Percentiles rank a stretch among this genome's conserved stretches.
phyloP scores from a whole-genome alignment of 352 stramenopile species.

The Phytophthora fragariae region DNA sequence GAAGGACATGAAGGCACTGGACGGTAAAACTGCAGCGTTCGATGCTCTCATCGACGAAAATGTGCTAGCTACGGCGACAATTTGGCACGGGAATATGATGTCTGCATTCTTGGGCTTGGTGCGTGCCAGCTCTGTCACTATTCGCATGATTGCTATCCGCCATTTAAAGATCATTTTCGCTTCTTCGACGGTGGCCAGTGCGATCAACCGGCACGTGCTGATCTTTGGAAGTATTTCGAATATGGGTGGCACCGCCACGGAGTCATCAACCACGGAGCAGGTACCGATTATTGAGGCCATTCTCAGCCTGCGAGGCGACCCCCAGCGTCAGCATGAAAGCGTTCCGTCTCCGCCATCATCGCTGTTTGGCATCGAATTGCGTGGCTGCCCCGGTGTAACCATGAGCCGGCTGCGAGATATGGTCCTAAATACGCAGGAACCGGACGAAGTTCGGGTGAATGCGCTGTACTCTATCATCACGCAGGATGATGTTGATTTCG shows the following conservation, averaged over 20 bases:
- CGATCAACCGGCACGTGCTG: slow-evolving; percentile 79
- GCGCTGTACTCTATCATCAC: slow-evolving; percentile 75
- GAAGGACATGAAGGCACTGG: slow-evolving; percentile 56
- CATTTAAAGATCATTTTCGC: slow-evolving; percentile 76
- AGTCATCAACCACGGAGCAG: slow-evolving; percentile 82
- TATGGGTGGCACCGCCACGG: slow-evolving; percentile 65
- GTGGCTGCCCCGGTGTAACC: slow-evolving; percentile 55
- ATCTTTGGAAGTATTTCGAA: slow-evolving; percentile 84
- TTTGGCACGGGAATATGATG: slow-evolving; percentile 80
- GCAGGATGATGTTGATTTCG: slow-evolving; percentile 73
- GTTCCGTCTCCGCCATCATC: slow-evolving; percentile 32
- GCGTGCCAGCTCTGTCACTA: slow-evolving; percentile 59
- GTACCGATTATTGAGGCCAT: slow-evolving; percentile 84
- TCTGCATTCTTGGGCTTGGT: slow-evolving; percentile 67
- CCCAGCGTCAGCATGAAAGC: slow-evolving; percentile 40
- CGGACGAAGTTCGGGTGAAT: slow-evolving; percentile 73
- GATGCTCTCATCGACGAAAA: slow-evolving; percentile 68
- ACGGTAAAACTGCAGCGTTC: slow-evolving; percentile 56
- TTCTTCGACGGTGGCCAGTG: slow-evolving; percentile 63
- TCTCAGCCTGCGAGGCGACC: slow-evolving; percentile 69
- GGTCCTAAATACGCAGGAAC: slow-evolving; percentile 61
- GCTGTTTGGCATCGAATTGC: slow-evolving; percentile 65
- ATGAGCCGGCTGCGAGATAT: slow-evolving; percentile 77
- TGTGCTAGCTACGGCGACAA: slow-evolving; percentile 52
- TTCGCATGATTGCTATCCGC: slow-evolving; percentile 68